phyloP scores from a whole-genome alignment of 805 yeast genomes.

The Candida dendrica region DNA sequence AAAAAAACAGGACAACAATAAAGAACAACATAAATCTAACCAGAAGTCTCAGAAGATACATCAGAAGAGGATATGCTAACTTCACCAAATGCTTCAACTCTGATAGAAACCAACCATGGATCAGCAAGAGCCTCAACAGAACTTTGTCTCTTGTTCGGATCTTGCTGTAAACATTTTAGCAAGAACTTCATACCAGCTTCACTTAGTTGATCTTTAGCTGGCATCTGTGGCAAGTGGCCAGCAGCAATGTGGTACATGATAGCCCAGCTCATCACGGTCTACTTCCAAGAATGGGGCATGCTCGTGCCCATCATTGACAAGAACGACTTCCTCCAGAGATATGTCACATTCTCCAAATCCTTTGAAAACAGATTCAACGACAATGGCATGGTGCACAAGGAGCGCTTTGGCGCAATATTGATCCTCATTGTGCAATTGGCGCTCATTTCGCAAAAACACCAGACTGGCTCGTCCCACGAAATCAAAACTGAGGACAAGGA shows the following conservation, averaged over 20 bases:
- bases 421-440: constrained; percentile 43
- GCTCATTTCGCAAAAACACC: constrained; percentile 21
- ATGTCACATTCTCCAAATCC: constrained; percentile 37
- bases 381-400: constrained; percentile 35
- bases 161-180: constrained; percentile 69
- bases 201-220: constrained; percentile 70
- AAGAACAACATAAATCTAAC: background rate
- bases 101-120: constrained; percentile 79
- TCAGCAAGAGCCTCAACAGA: constrained; percentile 82
- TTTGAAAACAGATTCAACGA: constrained; percentile 37
- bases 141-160: constrained; percentile 71
- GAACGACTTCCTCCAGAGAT: constrained; percentile 57
- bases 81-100: constrained; percentile 61
- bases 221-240: constrained; percentile 84
- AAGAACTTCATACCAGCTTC: constrained; percentile 66
- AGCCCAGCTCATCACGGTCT: constrained; percentile 98
- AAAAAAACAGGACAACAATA: too few species aligned
- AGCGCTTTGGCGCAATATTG: constrained; percentile 47
- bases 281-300: constrained; percentile 77
- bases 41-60: constrained; percentile 1
- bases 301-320: constrained; percentile 65
- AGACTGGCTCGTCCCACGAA: background rate
- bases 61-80: constrained; percentile 17
- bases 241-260: constrained; percentile 98
- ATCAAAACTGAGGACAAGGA: constrained; percentile 8